Percentiles rank a stretch among this genome's conserved stretches.
phyloP scores from a whole-genome alignment of 1,139 yeast genomes.

The Keqinozyma sinolaborantium region DNA sequence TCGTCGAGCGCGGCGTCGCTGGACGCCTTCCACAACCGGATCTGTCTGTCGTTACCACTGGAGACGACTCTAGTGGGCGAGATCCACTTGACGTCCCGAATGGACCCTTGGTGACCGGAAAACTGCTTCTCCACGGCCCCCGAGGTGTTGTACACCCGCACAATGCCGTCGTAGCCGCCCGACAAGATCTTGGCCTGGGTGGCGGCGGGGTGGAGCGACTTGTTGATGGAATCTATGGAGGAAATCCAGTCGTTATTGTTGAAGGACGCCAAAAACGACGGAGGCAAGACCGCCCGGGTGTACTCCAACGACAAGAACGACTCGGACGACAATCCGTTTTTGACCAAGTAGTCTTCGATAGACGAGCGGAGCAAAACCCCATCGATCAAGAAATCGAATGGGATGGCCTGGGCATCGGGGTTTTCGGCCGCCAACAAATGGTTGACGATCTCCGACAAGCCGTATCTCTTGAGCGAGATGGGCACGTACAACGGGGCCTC shows the following conservation, averaged over 20 bases:
- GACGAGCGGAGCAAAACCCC: slow-evolving; percentile 78
- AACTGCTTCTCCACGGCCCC: slow-evolving; percentile 83
- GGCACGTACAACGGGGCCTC: slow-evolving; percentile 89
- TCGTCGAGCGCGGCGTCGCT: slow-evolving; percentile 35
- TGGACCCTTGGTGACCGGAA: slow-evolving; percentile 84
- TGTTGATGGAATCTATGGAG: slow-evolving; percentile 54
- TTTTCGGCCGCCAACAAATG: slow-evolving; percentile 57
- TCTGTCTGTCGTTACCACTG: slow-evolving; percentile 84
- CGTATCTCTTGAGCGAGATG: slow-evolving; percentile 78
- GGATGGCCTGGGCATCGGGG: slow-evolving; percentile 59
- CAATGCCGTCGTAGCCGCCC: slow-evolving; percentile 94
- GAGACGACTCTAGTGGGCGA: slow-evolving; percentile 74
- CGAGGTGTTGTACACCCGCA: slow-evolving; percentile 80
- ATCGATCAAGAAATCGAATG: slow-evolving; percentile 89
- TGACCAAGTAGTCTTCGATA: slow-evolving; percentile 70
- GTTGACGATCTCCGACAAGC: slow-evolving; percentile 91
- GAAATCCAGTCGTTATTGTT: slow-evolving; percentile 97
- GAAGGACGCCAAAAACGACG: slow-evolving; percentile 83
- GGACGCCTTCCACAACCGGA: slow-evolving; percentile 75
- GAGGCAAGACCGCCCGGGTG: slow-evolving; percentile 90
- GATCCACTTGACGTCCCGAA: slow-evolving; percentile 77
- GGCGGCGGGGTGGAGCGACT: slow-evolving; percentile 25
- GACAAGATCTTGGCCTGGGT: slow-evolving; percentile 59
- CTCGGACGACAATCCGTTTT: slow-evolving; percentile 81
- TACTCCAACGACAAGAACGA: slow-evolving; percentile 78